Conservation (phyloP, 441 rosid genomes). For the Gossypium laxum region DNA sequence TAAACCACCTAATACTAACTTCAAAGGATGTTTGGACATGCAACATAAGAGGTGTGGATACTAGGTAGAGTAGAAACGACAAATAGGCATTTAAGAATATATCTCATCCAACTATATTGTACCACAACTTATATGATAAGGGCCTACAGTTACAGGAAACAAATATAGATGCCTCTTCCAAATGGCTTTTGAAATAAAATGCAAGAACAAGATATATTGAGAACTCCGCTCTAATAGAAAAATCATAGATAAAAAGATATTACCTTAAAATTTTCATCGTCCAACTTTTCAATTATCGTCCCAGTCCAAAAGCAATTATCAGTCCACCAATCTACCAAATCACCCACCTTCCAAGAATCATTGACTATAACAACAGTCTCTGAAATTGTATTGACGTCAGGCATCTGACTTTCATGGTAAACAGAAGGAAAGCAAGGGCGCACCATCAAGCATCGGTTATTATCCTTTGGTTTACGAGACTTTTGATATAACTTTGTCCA, state of each 20-base stretch:
- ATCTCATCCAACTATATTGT: neutral
- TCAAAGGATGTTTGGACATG: neutral
- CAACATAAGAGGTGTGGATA: neutral
- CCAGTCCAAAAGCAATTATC: constrained; percentile 68
- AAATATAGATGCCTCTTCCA: neutral
- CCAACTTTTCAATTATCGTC: constrained; percentile 29
- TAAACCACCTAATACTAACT: neutral
- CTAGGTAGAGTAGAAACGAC: neutral
- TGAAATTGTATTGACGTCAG: constrained; percentile 19
- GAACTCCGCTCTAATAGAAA: neutral
- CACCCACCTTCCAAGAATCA: constrained; percentile 60
- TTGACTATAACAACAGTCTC: constrained; percentile 35
- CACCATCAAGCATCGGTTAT: constrained; percentile 35
- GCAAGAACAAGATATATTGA: neutral
- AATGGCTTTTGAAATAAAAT: neutral
- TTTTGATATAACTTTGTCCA: constrained; percentile 36
- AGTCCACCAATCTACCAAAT: constrained; percentile 74
- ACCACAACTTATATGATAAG: neutral
- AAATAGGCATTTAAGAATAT: neutral
- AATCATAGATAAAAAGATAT: constrained; percentile 6
- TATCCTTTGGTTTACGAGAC: constrained; percentile 14
- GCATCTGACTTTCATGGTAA: constrained; percentile 31
- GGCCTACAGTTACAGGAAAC: neutral
- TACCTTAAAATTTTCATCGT: constrained; percentile 40
- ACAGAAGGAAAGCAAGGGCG: constrained; percentile 55